phyloP scores from a whole-genome alignment of 2,329 filamentous ascomycete genomes.

The Colletotrichum liriopes region DNA sequence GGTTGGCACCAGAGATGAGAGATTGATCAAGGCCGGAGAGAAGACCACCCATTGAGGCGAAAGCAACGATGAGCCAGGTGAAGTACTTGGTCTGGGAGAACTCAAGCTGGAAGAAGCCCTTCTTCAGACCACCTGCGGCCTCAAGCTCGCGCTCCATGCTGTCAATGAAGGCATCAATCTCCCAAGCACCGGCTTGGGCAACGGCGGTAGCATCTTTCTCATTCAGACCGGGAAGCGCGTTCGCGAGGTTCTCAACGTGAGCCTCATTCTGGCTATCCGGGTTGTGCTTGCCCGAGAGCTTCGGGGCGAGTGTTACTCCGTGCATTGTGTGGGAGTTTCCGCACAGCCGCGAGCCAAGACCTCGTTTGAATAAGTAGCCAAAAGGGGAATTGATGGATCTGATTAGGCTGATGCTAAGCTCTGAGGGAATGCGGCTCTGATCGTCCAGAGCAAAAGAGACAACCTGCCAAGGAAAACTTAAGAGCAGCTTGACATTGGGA shows the following conservation, averaged over 20 bases:
- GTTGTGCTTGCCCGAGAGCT: constrained; percentile 38
- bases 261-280: constrained; percentile 38
- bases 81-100: constrained; percentile 76
- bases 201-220: constrained; percentile 55
- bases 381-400: constrained; percentile 2
- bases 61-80: constrained; percentile 77
- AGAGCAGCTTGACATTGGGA: constrained; percentile 6
- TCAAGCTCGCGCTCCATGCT: constrained; percentile 60
- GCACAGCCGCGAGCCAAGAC: constrained; percentile 15
- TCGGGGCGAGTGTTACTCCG: constrained; percentile 38
- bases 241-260: constrained; percentile 37
- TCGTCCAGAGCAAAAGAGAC: constrained; percentile 21
- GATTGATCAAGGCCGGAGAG: constrained; percentile 82
- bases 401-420: constrained; percentile 23
- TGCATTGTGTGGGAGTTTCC: constrained; percentile 21
- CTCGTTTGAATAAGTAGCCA: not conserved
- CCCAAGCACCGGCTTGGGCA: constrained; percentile 52
- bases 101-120: constrained; percentile 67
- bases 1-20: constrained; percentile 79
- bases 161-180: constrained; percentile 57
- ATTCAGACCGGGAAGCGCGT: constrained; percentile 26
- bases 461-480: constrained; percentile 20
- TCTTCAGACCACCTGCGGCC: constrained; percentile 45
- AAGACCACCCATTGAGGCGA: constrained; percentile 83
- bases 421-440: constrained; percentile 31